These are phyloP conservation scores for Triglochin maritima DNA, from an alignment of 106 monocot species.

Conservation along the genomic window DNA sequence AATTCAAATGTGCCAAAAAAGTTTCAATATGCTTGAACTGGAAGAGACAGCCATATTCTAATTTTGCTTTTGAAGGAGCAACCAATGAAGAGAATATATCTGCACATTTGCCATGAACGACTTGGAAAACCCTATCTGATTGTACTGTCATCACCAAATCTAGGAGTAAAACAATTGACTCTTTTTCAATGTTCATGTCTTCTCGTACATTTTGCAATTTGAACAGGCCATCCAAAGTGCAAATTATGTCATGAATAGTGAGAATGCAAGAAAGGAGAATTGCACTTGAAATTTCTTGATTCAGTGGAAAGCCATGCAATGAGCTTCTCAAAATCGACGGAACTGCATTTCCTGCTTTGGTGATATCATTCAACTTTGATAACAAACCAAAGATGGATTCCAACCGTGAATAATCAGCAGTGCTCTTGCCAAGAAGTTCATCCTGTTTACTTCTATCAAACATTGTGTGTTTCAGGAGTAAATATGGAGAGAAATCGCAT, in stretches of 20 bases:
- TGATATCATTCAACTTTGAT: conserved; percentile 45
- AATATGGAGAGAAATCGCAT: conserved; percentile 40
- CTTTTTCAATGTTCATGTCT: conserved; percentile 20
- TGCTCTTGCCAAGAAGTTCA: conserved; percentile 42
- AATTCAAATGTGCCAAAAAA: conserved; percentile 40
- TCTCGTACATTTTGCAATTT: conserved; percentile 30
- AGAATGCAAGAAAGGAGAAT: conserved; percentile 61
- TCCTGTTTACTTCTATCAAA: conserved; percentile 44
- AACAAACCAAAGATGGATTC: conserved; percentile 39
- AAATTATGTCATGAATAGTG: conserved; percentile 46
- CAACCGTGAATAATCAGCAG: conserved; percentile 26
- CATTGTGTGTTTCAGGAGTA: conserved; percentile 49
- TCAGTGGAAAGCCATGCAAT: conserved; percentile 79
- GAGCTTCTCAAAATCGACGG: conserved; percentile 26
- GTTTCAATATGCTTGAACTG: conserved; percentile 61
- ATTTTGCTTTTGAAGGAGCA: conserved; percentile 17
- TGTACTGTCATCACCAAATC: conserved; percentile 43
- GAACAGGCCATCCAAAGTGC: conserved; percentile 41
- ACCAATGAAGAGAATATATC: conserved; percentile 36
- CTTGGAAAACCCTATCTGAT: conserved; percentile 50
- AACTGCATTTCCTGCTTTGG: conserved; percentile 15
- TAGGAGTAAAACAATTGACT: conserved; percentile 31
- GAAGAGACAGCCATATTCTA: conserved; percentile 40
- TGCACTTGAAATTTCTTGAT: conserved; percentile 40
- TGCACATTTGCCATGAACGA: conserved; percentile 61